Percentiles rank a stretch among this genome's conserved stretches.
These are phyloP conservation scores for Anacardium occidentale DNA, from an alignment of 345 rosid species.

Conservation along the genomic window DNA sequence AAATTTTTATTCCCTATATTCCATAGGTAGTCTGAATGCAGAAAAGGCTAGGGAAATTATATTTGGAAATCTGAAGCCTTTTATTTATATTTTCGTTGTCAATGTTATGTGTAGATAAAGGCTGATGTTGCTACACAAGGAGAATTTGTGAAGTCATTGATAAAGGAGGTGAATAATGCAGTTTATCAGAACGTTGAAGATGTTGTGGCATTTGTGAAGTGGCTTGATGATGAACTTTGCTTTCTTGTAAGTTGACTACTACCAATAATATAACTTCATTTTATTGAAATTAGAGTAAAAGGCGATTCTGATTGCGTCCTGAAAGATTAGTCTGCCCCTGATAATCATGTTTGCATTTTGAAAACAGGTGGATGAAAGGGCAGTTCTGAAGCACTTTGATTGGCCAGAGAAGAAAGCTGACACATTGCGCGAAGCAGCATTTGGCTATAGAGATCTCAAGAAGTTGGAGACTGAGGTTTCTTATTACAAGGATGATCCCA, in stretches of 20 bases:
- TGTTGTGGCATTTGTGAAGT: constrained; percentile 74
- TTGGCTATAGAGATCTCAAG: constrained; percentile 65
- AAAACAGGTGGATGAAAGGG: constrained; percentile 75
- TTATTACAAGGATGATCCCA: constrained; percentile 56
- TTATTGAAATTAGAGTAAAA: not conserved
- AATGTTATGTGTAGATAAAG: constrained; percentile 43
- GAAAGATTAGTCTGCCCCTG: no score
- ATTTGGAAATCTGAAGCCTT: not conserved
- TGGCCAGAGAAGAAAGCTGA: constrained; percentile 91
- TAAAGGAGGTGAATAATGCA: constrained; percentile 63
- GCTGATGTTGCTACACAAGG: constrained; percentile 82
- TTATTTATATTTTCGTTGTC: not conserved
- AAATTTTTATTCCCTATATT: not conserved
- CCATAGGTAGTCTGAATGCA: not conserved
- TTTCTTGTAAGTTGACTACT: constrained; percentile 52
- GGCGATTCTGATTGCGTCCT: no score
- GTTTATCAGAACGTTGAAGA: constrained; percentile 65
- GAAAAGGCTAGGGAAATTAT: not conserved
- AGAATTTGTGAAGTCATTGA: constrained; percentile 65
- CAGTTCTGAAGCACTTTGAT: constrained; percentile 77
- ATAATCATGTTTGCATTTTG: not conserved
- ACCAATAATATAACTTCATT: not conserved
- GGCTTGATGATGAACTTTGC: constrained; percentile 86
- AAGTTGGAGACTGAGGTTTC: constrained; percentile 64
- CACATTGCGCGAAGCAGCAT: constrained; percentile 69